A percentile compares a stretch with the other conserved stretches of the same genome.
Conservation (phyloP, 1,284 basidiomycete genomes). For the Puccinia coronata region DNA sequence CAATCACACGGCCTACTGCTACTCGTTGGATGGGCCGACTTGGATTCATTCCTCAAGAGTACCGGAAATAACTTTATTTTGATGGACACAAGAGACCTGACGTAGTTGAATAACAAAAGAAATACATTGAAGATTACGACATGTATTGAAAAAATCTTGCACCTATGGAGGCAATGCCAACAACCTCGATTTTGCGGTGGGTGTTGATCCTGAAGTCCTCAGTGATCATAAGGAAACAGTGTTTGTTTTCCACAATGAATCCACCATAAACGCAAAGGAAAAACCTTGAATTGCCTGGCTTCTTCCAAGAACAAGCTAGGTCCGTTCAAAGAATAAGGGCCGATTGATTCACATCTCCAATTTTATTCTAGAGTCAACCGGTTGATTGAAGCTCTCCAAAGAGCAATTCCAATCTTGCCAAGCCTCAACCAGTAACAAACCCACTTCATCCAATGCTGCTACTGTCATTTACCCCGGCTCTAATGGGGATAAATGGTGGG, state of each 20-base stretch:
- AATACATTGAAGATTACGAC: constrained; percentile 5
- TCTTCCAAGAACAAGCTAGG: background rate
- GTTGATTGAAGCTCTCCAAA: background rate
- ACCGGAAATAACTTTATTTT: background rate
- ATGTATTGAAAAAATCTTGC: background rate
- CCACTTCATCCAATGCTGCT: background rate
- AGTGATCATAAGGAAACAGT: background rate
- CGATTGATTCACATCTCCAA: constrained; percentile 9
- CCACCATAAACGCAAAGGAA: background rate
- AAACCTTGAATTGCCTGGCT: background rate
- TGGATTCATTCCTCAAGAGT: background rate
- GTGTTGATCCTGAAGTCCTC: background rate
- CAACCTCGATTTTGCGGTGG: background rate
- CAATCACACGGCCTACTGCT: background rate
- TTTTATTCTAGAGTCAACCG: constrained; percentile 8
- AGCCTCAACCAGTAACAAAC: background rate
- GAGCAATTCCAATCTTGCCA: background rate
- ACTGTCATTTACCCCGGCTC: too few species aligned
- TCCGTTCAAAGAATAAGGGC: background rate
- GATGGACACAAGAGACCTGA: background rate
- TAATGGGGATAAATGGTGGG: background rate
- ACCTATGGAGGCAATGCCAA: background rate
- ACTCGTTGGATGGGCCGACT: background rate
- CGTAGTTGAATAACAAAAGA: background rate
- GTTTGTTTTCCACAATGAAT: background rate